Conservation (phyloP, 768 basidiomycete genomes). For the Dictyophora rubrovolvata region DNA sequence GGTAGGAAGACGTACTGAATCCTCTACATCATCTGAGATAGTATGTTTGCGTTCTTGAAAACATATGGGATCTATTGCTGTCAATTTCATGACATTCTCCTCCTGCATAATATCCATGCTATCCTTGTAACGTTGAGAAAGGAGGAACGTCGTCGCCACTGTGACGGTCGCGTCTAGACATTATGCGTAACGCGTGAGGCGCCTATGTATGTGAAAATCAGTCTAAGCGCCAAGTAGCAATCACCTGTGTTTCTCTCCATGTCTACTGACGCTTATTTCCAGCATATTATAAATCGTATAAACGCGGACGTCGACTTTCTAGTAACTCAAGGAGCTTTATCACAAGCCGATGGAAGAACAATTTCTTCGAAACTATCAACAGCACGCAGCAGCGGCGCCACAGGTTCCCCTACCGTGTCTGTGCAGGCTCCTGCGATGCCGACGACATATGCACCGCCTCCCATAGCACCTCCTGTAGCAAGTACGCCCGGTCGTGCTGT, state of each 20-base stretch:
- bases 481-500: slow-evolving; percentile 6
- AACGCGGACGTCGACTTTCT: slow-evolving; percentile 50
- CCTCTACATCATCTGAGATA: background rate
- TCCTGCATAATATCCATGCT: background rate
- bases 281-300: slow-evolving; percentile 49
- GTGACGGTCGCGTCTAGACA: background rate
- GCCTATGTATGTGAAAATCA: background rate
- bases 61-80: background rate
- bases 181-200: too few species aligned
- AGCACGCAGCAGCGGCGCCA: slow-evolving; percentile 10
- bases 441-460: slow-evolving; percentile 8
- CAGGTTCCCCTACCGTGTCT: slow-evolving; percentile 9
- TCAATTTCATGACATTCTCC: background rate
- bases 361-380: slow-evolving; percentile 39
- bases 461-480: slow-evolving; percentile 17
- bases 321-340: slow-evolving; percentile 42
- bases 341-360: slow-evolving; percentile 35
- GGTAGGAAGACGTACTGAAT: background rate
- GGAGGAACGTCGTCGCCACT: background rate
- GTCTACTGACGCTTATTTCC: slow-evolving; percentile 35
- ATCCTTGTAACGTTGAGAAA: background rate
- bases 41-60: background rate
- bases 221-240: background rate
- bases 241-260: background rate
- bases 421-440: slow-evolving; percentile 5